Base-by-base conservation (phyloP, 768 basidiomycete species). In the Russula abietina region DNA sequence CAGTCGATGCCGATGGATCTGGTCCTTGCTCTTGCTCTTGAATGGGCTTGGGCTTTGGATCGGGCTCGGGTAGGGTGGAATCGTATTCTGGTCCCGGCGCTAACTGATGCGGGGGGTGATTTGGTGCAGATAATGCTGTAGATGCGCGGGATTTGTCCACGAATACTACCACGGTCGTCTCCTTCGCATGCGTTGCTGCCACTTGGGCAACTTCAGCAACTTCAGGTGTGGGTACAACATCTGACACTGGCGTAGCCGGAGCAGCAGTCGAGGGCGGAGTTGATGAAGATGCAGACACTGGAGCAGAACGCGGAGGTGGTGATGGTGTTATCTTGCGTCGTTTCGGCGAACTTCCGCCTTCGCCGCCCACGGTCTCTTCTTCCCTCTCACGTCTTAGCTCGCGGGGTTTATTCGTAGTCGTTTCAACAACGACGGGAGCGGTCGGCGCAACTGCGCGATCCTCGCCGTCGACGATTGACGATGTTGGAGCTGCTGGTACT, bases 241-340 rank as follows among this genome's bases (percentile, higher is more conserved):
- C 53, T 19, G 62, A 28, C n/a, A 14, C 48, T 10, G 54, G 32
- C 19, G 30, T 48, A 14, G 48, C 32, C 14, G 16, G 58, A 14
- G 57, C n/a, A 19, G 38, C 62, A 14, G 57, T 26, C 14, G n/a
- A n/a, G 12, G 50, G 12, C 10, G 22, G 11, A 14, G 19, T 4
- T 19, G 43, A 14, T 45, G 45, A 19, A 6, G 41, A 17, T 24
- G 28, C 26, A 11, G 52, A 26, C 4, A 16, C 7, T 14, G 10
- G 4, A 22, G 22, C 10, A 46, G 45, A n/a, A 19, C 6, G 41
- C 0, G 41, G 19, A 19, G 22, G 46, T 22, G 43, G 30, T 3
- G 57, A 12, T 24, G 62, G 57, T 30, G 57, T 53, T 24, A 64
- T 51, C 26, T 41, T 53, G 5, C 63, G 63, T 16, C 63, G 53